Percentiles rank a stretch among this genome's conserved stretches.
Conservation (phyloP, 2,329 filamentous ascomycete genomes). For the Rutstroemia sp. region DNA sequence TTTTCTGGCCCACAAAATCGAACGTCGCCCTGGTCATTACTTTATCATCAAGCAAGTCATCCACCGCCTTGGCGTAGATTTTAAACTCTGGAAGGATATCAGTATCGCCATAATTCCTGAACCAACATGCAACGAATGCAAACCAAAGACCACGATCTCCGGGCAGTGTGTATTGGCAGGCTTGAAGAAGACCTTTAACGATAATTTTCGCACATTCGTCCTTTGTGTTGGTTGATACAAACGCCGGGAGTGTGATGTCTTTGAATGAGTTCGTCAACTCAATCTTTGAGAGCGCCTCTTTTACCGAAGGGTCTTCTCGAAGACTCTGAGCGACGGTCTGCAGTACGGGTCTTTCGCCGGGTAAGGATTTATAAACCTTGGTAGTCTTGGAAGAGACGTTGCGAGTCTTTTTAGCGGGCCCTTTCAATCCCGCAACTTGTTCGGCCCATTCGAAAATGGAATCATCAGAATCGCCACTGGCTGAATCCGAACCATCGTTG, state of each 20-base stretch:
- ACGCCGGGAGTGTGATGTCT: neutral
- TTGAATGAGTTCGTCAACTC: neutral
- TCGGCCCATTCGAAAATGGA: conserved; percentile 20
- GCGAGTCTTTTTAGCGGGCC: neutral
- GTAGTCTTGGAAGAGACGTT: neutral
- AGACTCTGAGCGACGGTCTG: neutral
- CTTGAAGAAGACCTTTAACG: conserved; percentile 16
- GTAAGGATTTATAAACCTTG: conserved; percentile 5
- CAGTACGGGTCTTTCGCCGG: conserved; percentile 1
- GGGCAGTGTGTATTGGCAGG: conserved; percentile 24
- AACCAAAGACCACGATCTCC: conserved; percentile 27
- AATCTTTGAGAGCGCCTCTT: conserved; percentile 1
- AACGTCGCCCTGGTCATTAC: conserved; percentile 12
- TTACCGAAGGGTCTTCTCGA: neutral
- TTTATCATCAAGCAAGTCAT: conserved; percentile 18
- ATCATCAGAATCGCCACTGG: conserved; percentile 13
- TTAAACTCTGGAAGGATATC: conserved; percentile 21
- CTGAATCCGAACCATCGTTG: neutral
- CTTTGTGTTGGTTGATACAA: neutral
- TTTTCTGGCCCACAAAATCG: conserved; percentile 1
- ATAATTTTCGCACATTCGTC: conserved; percentile 13
- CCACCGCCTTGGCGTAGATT: conserved; percentile 18
- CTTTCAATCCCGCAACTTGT: conserved; percentile 7
- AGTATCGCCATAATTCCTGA: conserved; percentile 17
- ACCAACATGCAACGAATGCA: conserved; percentile 22